A percentile compares a stretch with the other conserved stretches of the same genome.
These are phyloP conservation scores for Alternaria conjuncta DNA, from an alignment of 2,329 filamentous ascomycete genomes.

Conservation along the genomic window DNA sequence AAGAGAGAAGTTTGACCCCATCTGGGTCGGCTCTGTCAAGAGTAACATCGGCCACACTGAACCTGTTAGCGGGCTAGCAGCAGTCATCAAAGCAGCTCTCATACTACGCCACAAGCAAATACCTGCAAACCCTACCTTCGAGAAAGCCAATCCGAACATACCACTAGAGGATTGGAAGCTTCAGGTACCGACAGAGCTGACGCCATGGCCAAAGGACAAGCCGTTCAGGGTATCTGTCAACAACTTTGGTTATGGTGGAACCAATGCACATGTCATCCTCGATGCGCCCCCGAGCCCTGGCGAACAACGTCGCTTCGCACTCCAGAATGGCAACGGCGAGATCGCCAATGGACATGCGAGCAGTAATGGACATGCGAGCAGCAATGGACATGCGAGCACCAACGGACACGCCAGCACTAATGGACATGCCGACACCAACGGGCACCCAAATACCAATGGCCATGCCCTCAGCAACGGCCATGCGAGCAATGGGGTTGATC, in stretches of 20 bases:
- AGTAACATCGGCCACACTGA: conserved; percentile 11
- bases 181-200: conserved; percentile 4
- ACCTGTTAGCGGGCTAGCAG: conserved; percentile 5
- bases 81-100: conserved; percentile 4
- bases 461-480: not conserved
- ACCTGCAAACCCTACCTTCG: conserved; percentile 2
- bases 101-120: conserved; percentile 2
- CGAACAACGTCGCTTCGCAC: conserved; percentile 1
- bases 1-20: not conserved
- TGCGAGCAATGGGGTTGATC: not conserved
- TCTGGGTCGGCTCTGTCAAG: conserved; percentile 13
- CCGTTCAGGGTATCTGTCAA: conserved; percentile 13
- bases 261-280: conserved; percentile 34
- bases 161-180: not conserved
- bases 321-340: not conserved
- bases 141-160: conserved; percentile 6
- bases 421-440: not conserved
- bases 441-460: not conserved
- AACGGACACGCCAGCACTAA: not conserved
- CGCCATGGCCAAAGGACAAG: conserved; percentile 11
- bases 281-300: conserved; percentile 12
- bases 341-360: not conserved
- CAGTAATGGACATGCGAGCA: not conserved
- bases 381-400: not conserved
- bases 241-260: conserved; percentile 25